Conservation (phyloP, 257 asterid species). For the Oldenlandia corymbosa region DNA sequence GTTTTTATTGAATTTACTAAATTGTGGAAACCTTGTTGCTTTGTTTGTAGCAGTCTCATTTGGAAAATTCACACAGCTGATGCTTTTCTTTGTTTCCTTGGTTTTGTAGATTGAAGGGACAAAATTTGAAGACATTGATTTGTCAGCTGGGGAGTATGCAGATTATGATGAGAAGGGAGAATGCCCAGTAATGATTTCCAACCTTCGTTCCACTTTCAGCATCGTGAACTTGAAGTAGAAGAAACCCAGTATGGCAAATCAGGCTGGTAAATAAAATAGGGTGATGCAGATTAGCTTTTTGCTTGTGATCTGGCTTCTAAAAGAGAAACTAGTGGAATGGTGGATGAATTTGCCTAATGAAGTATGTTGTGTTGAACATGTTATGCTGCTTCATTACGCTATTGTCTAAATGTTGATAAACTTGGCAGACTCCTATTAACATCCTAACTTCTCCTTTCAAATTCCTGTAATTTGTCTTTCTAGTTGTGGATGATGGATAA, state of each 20-base stretch:
- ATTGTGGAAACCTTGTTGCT: too few relatives aligned
- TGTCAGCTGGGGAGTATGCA: constrained; percentile 64
- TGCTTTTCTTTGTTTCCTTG: not conserved
- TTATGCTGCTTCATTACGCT: not conserved
- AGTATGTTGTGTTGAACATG: not conserved
- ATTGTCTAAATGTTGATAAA: not conserved
- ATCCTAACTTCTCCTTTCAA: too few relatives aligned
- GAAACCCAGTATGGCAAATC: constrained; percentile 9
- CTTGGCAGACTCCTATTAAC: not conserved
- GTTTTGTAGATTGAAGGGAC: constrained; percentile 65
- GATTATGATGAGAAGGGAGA: constrained; percentile 94
- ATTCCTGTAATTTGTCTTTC: too few relatives aligned
- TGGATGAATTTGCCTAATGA: not conserved
- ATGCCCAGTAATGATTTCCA: constrained; percentile 86
- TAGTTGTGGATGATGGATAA: too few relatives aligned
- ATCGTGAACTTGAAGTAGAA: constrained; percentile 35
- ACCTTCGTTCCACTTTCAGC: constrained; percentile 51
- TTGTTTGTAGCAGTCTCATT: too few relatives aligned
- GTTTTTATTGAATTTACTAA: too few relatives aligned
- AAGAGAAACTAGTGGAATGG: not conserved
- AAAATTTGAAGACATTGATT: constrained; percentile 55
- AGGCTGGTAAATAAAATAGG: constrained; percentile 9
- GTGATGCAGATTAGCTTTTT: constrained; percentile 12
- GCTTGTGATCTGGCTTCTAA: constrained; percentile 1
- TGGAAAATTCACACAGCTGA: too few relatives aligned